A percentile compares a stretch with the other conserved stretches of the same genome.
These are phyloP conservation scores for Aspergillus aculeatus DNA, from an alignment of 2,329 filamentous ascomycete species.

Conservation along the genomic window DNA sequence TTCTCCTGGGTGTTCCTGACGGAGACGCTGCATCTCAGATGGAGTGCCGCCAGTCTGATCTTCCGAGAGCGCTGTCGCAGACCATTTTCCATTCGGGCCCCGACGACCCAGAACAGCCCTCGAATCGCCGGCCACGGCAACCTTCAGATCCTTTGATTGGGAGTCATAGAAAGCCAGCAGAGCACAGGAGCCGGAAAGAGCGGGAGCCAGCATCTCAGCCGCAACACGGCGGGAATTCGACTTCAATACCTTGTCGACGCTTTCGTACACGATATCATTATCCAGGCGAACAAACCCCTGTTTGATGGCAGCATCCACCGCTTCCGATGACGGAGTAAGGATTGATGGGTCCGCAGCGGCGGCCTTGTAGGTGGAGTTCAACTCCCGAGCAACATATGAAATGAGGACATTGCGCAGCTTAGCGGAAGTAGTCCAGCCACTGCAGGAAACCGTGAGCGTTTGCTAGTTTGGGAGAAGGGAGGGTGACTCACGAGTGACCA, in stretches of 20 bases:
- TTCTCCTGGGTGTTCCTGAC: slow-evolving; percentile 84
- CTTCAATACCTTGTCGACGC: slow-evolving; percentile 86
- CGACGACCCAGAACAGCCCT: slow-evolving; percentile 86
- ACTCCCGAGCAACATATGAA: slow-evolving; percentile 84
- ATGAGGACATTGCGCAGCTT: slow-evolving; percentile 92
- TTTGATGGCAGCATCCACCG: slow-evolving; percentile 90
- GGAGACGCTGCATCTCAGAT: slow-evolving; percentile 78
- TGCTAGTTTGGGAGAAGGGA: background rate
- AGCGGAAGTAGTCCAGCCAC: slow-evolving; percentile 96
- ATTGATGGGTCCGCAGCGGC: slow-evolving; percentile 58
- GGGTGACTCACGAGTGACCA: slow-evolving; percentile 74
- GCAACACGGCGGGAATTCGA: slow-evolving; percentile 86
- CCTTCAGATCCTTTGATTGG: slow-evolving; percentile 78
- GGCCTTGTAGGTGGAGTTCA: slow-evolving; percentile 87
- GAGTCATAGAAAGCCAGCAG: slow-evolving; percentile 95
- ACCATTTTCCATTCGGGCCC: slow-evolving; percentile 80
- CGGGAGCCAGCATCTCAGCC: slow-evolving; percentile 86
- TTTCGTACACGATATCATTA: slow-evolving; percentile 90
- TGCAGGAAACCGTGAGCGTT: slow-evolving; percentile 35
- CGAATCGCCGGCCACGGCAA: slow-evolving; percentile 96
- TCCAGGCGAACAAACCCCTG: slow-evolving; percentile 84
- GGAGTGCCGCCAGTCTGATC: slow-evolving; percentile 92
- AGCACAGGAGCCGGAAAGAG: slow-evolving; percentile 94
- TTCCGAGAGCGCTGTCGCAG: slow-evolving; percentile 80
- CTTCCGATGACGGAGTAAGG: slow-evolving; percentile 69